These are phyloP conservation scores for Mortierella sp. DNA, from an alignment of 371 early-diverging fungal genomes.

Conservation along the genomic window DNA sequence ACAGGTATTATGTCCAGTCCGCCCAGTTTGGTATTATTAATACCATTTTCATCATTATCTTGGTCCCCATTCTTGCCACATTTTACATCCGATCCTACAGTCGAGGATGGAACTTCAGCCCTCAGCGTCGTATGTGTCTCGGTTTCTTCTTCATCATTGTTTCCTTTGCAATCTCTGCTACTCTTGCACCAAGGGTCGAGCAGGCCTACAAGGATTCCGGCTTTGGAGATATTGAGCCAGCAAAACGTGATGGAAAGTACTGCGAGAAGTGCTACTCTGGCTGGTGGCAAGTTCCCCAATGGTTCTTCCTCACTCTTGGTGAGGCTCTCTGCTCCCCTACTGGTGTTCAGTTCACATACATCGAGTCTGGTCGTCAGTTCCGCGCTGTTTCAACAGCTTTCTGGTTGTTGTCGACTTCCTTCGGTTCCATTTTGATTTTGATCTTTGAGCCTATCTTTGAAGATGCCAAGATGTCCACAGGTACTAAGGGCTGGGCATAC, in stretches of 20 bases:
- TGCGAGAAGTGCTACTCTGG: conserved; percentile 52
- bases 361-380: conserved; percentile 62
- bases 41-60: conserved; percentile 63
- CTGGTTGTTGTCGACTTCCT: conserved; percentile 61
- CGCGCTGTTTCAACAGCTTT: conserved; percentile 61
- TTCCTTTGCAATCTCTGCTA: conserved; percentile 58
- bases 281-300: conserved; percentile 71
- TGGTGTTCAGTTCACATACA: conserved; percentile 77
- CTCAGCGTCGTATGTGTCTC: conserved; percentile 65
- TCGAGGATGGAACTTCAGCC: conserved; percentile 57
- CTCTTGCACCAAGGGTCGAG: conserved; percentile 58
- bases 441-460: conserved; percentile 45
- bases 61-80: conserved; percentile 70
- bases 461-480: conserved; percentile 4
- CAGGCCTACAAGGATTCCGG: conserved; percentile 32
- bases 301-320: conserved; percentile 72
- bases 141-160: conserved; percentile 61
- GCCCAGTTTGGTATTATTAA: conserved; percentile 48
- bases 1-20: conserved; percentile 28
- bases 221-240: background rate
- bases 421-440: conserved; percentile 56
- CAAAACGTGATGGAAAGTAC: conserved; percentile 35
- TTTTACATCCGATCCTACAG: conserved; percentile 63
- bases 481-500: conserved; percentile 43
- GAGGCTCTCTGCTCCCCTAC: conserved; percentile 75